phyloP scores from a whole-genome alignment of 1,139 yeast genomes.

The Yamadazyma diospyri region DNA sequence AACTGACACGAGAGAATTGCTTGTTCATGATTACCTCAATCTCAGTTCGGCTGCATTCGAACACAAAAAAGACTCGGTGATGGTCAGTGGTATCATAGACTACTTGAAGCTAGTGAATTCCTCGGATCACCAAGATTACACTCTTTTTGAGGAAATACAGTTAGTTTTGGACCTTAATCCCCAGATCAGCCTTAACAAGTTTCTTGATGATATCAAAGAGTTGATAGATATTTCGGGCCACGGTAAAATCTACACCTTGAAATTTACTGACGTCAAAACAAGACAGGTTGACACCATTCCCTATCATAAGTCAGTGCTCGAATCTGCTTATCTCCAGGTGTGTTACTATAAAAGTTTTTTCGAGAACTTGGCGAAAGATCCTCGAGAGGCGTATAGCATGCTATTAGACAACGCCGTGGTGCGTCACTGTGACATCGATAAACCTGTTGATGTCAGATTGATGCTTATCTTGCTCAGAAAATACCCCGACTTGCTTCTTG shows the following conservation, averaged over 20 bases:
- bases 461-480: slow-evolving; percentile 34
- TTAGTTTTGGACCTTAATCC: slow-evolving; percentile 14
- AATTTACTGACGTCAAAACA: slow-evolving; percentile 59
- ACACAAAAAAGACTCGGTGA: slow-evolving; percentile 23
- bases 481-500: slow-evolving; percentile 27
- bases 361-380: slow-evolving; percentile 27
- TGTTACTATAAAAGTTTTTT: slow-evolving; percentile 50
- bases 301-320: slow-evolving; percentile 41
- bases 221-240: slow-evolving; percentile 17
- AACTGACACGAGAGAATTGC: slow-evolving; percentile 59
- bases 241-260: slow-evolving; percentile 16
- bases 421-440: slow-evolving; percentile 46
- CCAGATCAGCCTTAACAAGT: slow-evolving; percentile 19
- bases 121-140: slow-evolving; percentile 14
- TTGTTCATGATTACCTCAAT: slow-evolving; percentile 52
- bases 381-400: slow-evolving; percentile 24
- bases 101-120: slow-evolving; percentile 28
- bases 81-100: slow-evolving; percentile 66
- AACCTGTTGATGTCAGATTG: slow-evolving; percentile 41
- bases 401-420: slow-evolving; percentile 42
- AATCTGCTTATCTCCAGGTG: slow-evolving; percentile 53
- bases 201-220: slow-evolving; percentile 16
- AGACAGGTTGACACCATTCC: slow-evolving; percentile 44
- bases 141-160: slow-evolving; percentile 25
- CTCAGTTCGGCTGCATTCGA: slow-evolving; percentile 21